Percentiles rank a stretch among this genome's conserved stretches.
Conservation (phyloP, 768 basidiomycete species). For the Cystobasidium ongulense region DNA sequence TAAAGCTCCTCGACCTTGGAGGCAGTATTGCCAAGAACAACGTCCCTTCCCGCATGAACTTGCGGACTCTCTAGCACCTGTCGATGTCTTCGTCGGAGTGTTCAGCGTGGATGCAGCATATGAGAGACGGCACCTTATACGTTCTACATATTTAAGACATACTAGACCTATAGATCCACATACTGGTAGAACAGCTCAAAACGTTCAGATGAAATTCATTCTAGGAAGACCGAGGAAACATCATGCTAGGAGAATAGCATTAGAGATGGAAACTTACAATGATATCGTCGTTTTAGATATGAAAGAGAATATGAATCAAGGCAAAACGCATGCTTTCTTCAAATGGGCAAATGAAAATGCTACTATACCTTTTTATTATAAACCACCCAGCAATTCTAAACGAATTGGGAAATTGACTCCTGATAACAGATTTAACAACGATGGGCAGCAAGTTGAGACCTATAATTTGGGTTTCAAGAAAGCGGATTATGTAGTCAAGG, state of each 20-base stretch:
- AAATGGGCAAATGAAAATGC: constrained; percentile 84
- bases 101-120: constrained; percentile 78
- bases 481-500: constrained; percentile 86
- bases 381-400: not conserved
- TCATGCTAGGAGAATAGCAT: constrained; percentile 66
- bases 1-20: constrained; percentile 89
- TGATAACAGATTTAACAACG: constrained; percentile 12
- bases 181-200: constrained; percentile 63
- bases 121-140: constrained; percentile 75
- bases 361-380: constrained; percentile 58
- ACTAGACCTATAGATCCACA: constrained; percentile 60
- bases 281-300: constrained; percentile 56
- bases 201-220: constrained; percentile 72
- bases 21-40: constrained; percentile 68
- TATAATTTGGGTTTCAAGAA: constrained; percentile 61
- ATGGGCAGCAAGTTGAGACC: constrained; percentile 33
- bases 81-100: constrained; percentile 77
- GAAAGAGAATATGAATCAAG: constrained; percentile 90
- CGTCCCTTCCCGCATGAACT: constrained; percentile 62
- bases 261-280: constrained; percentile 85
- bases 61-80: constrained; percentile 67
- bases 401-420: constrained; percentile 9
- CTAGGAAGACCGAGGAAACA: constrained; percentile 72
- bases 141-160: constrained; percentile 83
- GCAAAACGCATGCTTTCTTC: constrained; percentile 86